These are phyloP conservation scores for Tolypocladium paradoxum DNA, from an alignment of 2,329 filamentous ascomycete species.

Conservation along the genomic window DNA sequence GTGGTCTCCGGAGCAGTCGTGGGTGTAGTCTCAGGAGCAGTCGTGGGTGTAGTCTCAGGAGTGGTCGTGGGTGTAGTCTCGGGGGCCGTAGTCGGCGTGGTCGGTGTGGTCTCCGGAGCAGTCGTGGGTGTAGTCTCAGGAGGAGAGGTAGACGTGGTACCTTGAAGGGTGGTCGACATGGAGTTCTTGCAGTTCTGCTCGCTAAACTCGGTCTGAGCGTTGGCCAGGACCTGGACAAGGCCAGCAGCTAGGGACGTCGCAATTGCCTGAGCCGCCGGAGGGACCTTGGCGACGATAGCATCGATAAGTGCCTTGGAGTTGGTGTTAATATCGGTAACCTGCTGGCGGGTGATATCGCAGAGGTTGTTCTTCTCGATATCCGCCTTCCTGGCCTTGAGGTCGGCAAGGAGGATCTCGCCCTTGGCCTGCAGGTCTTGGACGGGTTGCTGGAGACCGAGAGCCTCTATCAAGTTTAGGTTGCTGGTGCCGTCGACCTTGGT, in stretches of 20 bases:
- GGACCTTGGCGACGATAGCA: constrained; percentile 17
- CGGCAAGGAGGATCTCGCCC: constrained; percentile 12
- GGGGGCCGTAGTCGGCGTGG: background rate
- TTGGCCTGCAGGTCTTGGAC: constrained; percentile 13
- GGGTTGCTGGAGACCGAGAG: constrained; percentile 6
- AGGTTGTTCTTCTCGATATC: constrained; percentile 15
- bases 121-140: background rate
- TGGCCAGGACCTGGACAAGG: constrained; percentile 11
- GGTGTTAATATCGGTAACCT: constrained; percentile 13
- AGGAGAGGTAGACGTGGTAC: no score
- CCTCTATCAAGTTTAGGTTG: constrained; percentile 4
- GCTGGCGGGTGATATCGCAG: constrained; percentile 13
- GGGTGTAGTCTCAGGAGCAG: no score
- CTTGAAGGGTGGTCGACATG: background rate
- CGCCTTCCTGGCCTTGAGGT: constrained; percentile 15
- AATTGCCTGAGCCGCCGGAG: constrained; percentile 13
- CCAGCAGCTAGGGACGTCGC: constrained; percentile 12
- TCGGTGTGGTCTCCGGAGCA: background rate
- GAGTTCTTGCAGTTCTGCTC: constrained; percentile 17
- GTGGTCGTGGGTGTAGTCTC: background rate
- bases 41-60: background rate
- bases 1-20: no score
- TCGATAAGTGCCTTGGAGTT: constrained; percentile 16
- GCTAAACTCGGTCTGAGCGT: constrained; percentile 13
- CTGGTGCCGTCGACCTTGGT: constrained; percentile 4